Evolutionary conservation across 2,329 filamentous ascomycete genomes (phyloP), one percentile per base, ranked within the genome.

Genomic region (Pseudogymnoascus sp.): DNA sequence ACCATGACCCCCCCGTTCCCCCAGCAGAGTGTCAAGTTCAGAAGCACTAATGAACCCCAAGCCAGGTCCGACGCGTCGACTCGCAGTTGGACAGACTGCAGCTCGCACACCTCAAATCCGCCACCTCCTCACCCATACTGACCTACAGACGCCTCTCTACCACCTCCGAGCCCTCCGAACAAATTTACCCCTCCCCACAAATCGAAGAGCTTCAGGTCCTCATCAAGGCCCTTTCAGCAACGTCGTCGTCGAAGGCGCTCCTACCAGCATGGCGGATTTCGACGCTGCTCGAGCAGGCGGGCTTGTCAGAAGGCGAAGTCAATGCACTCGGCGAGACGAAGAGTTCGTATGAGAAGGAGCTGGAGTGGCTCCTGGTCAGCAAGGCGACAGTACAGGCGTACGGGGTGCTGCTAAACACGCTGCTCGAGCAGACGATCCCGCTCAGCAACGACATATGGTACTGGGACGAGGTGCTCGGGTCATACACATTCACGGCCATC

Each of bases 371-470:
- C 21, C 77, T 96, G 13, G 82, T 95, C 28, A 90, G 88, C 73
- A 99, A 97, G 72, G 92, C 92, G 3, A 89, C 92, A 0, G 84
- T 92, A n/a, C 92, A 96, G 69, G 85, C 88, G 1, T 95, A 96
- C 68, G 92, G 92, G 3, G 76, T 89, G 56, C 80, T 95, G 38
- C 76, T 96, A 65, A 85, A 85, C 66, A 84, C 82, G 0, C 79
- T 97, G 3, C 74, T 96, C 9, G 87, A 92, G 60, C 88, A 94
- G 67, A 95, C 91, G 9, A 84, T 92, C 9, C 86, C 87, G 0
- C 74, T 99, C 15, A 89, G 85, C 67, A 86, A 96, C 65, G 91
- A 96, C 66, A 86, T 96, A 21, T 92, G 88, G 84, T 97, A 97
- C 72, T 99, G 94, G 94, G 90, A 96, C 69, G 88, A 94, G 65